Evolutionary conservation across 345 rosid genomes (phyloP).

Genomic region (Jatropha curcas): DNA sequence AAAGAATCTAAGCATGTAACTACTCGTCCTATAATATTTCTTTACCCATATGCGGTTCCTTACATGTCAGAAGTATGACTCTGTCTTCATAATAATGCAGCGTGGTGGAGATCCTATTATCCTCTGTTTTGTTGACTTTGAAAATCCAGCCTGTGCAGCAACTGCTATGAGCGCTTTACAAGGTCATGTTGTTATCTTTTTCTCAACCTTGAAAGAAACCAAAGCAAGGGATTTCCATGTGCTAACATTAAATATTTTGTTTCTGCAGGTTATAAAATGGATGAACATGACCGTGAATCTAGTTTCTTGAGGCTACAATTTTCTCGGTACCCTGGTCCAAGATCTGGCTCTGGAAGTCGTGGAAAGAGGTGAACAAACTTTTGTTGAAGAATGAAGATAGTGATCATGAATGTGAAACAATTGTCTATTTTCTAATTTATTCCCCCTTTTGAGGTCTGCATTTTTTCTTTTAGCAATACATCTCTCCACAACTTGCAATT

Average conservation of each 20-base stretch:
- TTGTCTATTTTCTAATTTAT: constrained; percentile 9
- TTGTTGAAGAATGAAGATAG: constrained; percentile 5
- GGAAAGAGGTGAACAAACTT: constrained; percentile 54
- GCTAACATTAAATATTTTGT: constrained; percentile 20
- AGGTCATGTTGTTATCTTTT: constrained; percentile 42
- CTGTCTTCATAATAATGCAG: constrained; percentile 47
- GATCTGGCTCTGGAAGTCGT: constrained; percentile 57
- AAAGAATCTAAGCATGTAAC: constrained; percentile 76
- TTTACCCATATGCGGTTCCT: background rate
- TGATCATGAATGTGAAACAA: constrained; percentile 19
- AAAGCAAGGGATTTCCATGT: background rate
- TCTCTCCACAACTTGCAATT: constrained; percentile 11
- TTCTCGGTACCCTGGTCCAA: constrained; percentile 69
- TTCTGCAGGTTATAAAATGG: constrained; percentile 70
- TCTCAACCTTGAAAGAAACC: background rate
- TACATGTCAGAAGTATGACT: background rate
- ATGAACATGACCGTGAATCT: constrained; percentile 68
- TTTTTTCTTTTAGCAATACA: constrained; percentile 11
- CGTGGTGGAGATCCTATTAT: constrained; percentile 80
- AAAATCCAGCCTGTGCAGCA: constrained; percentile 82
- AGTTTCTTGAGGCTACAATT: constrained; percentile 68
- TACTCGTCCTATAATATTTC: background rate
- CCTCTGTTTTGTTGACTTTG: constrained; percentile 88
- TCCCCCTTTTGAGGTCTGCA: constrained; percentile 9
- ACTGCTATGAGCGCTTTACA: constrained; percentile 89